Base-by-base conservation (phyloP, 148 eudicot genomes). In the Persicaria maculosa region DNA sequence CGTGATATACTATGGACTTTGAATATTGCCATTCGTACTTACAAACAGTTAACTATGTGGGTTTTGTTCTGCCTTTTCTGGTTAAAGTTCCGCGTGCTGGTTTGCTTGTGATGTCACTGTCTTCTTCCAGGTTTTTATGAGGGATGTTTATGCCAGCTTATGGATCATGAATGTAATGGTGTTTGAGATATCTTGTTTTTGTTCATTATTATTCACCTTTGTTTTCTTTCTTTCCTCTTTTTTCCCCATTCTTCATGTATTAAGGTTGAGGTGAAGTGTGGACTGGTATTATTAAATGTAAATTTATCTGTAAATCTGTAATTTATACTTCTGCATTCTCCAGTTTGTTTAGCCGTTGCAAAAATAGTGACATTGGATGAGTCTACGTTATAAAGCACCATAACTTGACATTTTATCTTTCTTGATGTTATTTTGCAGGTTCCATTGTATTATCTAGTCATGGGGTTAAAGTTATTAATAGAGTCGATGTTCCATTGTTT, bases 381-480 rank as follows among this genome's bases (percentile, higher is more conserved):
- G 15, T 65, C 70, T 36, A 46, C 70, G 12, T 65, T 14, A 17
- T 17, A 14, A 40, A 65, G 19, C 43, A 14, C 47, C 46, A 65
- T 65, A 40, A 43, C 40, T 65, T 65, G 70, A 65, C 70, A 65
- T 31, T 40, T 8, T 43, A 65, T 36, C n/a, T 62, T 62, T 46
- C 46, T 65, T 65, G 70, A 43, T 65, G 70, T 40, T 65, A 12
- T 40, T 65, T 65, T 65, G 70, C 70, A 65, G 70, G 70, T 45
- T 65, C 15, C 19, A 59, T 5, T 6, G 0, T 17, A 7, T 57
- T 7, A 57, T 10, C 31, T 50, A 55, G 31, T 55, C 25, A 17
- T 15, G 54, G 68, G n/a, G 68, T 31, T 12, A 12, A 62, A 31
- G 44, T 31, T 62, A 62, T 65, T 36, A 65, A 65, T 17, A 65